These are phyloP conservation scores for Sonneratia caseolaris DNA, from an alignment of 345 rosid species.

Conservation along the genomic window DNA sequence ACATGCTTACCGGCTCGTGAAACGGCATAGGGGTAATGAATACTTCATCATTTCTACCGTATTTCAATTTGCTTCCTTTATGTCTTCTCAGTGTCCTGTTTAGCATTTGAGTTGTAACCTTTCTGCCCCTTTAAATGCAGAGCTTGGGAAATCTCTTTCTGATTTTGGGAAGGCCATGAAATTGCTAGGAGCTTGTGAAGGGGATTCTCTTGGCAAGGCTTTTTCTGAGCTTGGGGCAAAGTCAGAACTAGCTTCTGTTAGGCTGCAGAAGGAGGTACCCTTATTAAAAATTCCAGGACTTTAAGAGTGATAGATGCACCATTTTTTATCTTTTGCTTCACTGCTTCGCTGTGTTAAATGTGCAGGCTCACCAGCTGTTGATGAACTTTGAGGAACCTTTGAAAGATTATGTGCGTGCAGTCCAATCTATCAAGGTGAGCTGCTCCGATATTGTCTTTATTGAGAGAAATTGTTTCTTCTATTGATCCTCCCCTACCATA, in stretches of 20 bases:
- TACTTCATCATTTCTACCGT: conserved; percentile 3
- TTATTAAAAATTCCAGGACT: background rate
- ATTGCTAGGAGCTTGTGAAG: conserved; percentile 92
- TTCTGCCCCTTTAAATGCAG: conserved; percentile 29
- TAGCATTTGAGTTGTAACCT: conserved; percentile 5
- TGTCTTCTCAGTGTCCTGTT: background rate
- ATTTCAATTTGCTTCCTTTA: background rate
- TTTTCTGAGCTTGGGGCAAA: conserved; percentile 83
- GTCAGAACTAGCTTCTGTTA: conserved; percentile 61
- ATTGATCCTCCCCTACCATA: background rate
- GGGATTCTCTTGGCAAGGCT: conserved; percentile 68
- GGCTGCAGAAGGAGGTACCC: conserved; percentile 86
- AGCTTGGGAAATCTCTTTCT: conserved; percentile 77
- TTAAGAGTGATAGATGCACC: background rate
- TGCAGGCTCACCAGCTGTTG: conserved; percentile 77
- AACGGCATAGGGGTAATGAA: conserved; percentile 79
- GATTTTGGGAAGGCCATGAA: conserved; percentile 94
- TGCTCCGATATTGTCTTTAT: background rate
- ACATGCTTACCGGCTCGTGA: conserved; percentile 93
- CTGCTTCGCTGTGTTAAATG: conserved; percentile 10
- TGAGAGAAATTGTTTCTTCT: conserved; percentile 1
- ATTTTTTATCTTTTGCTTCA: background rate
- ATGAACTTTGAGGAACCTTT: conserved; percentile 97
- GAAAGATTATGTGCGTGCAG: conserved; percentile 89
- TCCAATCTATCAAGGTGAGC: conserved; percentile 78